Evolutionary conservation across 768 basidiomycete species (phyloP).

Genomic region (Phallus indusiatus): DNA sequence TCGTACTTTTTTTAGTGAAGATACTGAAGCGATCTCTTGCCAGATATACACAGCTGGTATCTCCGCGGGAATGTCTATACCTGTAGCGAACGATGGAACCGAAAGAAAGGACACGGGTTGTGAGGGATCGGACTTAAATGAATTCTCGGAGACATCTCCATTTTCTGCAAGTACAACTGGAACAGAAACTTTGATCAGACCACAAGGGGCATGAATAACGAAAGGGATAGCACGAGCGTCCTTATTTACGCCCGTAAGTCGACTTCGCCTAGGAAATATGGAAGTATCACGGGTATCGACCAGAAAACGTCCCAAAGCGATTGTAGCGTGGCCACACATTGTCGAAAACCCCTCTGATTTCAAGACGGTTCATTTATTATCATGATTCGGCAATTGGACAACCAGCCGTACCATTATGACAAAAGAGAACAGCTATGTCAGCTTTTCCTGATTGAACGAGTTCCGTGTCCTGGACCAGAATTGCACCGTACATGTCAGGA

Average conservation of each 20-base stretch:
- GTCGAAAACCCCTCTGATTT: conserved; percentile 30
- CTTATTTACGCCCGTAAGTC: conserved; percentile 14
- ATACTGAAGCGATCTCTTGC: conserved; percentile 14
- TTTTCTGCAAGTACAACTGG: conserved; percentile 12
- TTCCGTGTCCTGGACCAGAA: conserved; percentile 29
- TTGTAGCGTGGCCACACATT: conserved; percentile 34
- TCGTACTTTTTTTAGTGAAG: conserved; percentile 12
- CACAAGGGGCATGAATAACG: conserved; percentile 31
- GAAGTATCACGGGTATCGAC: conserved; percentile 27
- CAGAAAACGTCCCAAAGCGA: conserved; percentile 31
- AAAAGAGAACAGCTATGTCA: conserved; percentile 33
- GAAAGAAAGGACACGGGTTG: conserved; percentile 26
- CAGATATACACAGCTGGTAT: conserved; percentile 22
- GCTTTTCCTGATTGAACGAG: conserved; percentile 23
- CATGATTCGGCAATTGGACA: background rate
- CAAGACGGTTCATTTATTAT: background rate
- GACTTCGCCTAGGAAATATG: conserved; percentile 23
- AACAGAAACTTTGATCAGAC: conserved; percentile 25
- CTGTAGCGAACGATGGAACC: conserved; percentile 26
- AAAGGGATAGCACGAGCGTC: background rate
- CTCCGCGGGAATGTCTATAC: conserved; percentile 18
- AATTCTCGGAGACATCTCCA: background rate
- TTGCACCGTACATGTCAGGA: conserved; percentile 32
- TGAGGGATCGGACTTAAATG: conserved; percentile 19
- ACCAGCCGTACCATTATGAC: conserved; percentile 28